Base-by-base conservation (phyloP, 768 basidiomycete genomes). In the Mycena metata region DNA sequence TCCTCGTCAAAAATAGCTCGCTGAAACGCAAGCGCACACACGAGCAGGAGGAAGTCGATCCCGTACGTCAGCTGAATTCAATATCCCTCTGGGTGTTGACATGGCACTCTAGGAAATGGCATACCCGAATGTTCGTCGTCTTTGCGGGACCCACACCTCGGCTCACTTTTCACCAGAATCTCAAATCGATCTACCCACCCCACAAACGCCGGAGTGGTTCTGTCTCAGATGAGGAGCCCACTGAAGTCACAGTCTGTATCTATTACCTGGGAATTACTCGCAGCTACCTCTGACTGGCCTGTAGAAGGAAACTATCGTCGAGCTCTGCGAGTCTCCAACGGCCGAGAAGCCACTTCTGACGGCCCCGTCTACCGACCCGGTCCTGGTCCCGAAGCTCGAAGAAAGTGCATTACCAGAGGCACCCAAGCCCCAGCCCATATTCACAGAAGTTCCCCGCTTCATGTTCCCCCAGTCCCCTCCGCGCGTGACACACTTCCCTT, bases 161-260 rank as follows among this genome's bases (percentile, higher is more conserved):
- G 23, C 36, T 49, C 7, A 41, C 43, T 23, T 13, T 21, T 21
- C 21, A 26, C 11, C 66, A 87, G 85, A 86, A 87, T 62, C 79
- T 85, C n/a, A 76, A 79, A 4, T 78, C 83, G 60, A 83, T 86
- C 61, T 86, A 87, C 69, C 84, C 85, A 12, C 39, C 39, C 15
- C 76, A 77, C 59, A 83, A 83, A 60, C 76, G 81, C 41, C 76
- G 78, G 60, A 76, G 76, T 72, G 80, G 79, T 41, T 79, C 81
- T 15, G 74, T 80, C 15, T 67, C 77, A 2, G 76, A 76, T 8
- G 70, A 75, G 7, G 71, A 72, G 12, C 46, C 62, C 23, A 13
- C 57, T 33, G 33, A 66, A 30, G 51, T 1, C 11, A 8, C 19
- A 41, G 60, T 67, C 3, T 15, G 52, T 55, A 42, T 33, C 49